phyloP scores from a whole-genome alignment of 2,329 filamentous ascomycete genomes.

The Fusarium oxysporum region DNA sequence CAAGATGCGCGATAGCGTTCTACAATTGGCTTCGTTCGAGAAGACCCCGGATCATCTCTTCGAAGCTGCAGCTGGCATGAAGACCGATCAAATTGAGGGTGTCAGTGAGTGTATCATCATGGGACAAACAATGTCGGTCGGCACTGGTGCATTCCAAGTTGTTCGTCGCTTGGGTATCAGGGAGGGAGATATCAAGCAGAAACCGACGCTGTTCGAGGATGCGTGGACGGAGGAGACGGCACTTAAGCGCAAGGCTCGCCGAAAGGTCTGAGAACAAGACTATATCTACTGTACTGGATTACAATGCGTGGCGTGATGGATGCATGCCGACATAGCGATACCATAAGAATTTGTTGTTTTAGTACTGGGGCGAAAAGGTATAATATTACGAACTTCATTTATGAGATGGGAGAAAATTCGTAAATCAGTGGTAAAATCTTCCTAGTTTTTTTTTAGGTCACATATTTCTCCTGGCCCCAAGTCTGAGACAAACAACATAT shows the following conservation, averaged over 20 bases:
- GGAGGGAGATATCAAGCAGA: slow-evolving; percentile 66
- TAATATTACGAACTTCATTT: neutral
- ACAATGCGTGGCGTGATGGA: neutral
- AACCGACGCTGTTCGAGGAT: slow-evolving; percentile 78
- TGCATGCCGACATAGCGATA: slow-evolving; percentile 25
- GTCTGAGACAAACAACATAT: neutral
- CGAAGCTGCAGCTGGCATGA: slow-evolving; percentile 91
- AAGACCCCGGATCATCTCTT: slow-evolving; percentile 99
- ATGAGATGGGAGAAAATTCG: neutral
- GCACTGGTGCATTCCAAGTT: slow-evolving; percentile 92
- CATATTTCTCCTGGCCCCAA: neutral
- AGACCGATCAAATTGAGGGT: slow-evolving; percentile 91
- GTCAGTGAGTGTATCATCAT: slow-evolving; percentile 98
- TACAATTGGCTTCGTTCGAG: slow-evolving; percentile 96
- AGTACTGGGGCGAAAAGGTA: neutral
- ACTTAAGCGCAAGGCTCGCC: slow-evolving; percentile 36
- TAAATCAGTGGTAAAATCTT: neutral
- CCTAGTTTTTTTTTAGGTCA: neutral
- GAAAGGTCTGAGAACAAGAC: slow-evolving; percentile 21
- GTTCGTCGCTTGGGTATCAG: slow-evolving; percentile 79
- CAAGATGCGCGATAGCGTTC: slow-evolving; percentile 94
- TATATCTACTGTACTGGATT: neutral
- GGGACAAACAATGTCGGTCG: slow-evolving; percentile 92
- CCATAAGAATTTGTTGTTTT: slow-evolving; percentile 7
- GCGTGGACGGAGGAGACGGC: slow-evolving; percentile 59